These are phyloP conservation scores for Vaccinium darrowii DNA, from an alignment of 148 eudicot species.

Conservation along the genomic window DNA sequence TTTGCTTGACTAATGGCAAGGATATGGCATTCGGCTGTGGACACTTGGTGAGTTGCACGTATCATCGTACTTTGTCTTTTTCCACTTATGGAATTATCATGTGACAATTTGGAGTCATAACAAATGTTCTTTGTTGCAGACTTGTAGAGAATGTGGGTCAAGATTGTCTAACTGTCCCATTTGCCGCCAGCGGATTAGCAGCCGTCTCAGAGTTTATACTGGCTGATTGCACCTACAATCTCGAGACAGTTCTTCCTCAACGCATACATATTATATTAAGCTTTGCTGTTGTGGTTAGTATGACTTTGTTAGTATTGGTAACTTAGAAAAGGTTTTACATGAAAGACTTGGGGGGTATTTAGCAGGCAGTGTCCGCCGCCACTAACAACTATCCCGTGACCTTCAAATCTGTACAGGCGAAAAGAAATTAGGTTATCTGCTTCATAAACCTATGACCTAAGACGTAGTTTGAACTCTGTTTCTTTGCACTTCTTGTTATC, in stretches of 20 bases:
- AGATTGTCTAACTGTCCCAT: conserved; percentile 41
- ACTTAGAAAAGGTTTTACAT: background rate
- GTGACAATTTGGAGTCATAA: background rate
- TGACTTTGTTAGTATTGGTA: background rate
- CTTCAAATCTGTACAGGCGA: too few relatives aligned
- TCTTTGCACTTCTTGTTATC: background rate
- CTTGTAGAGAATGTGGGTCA: conserved; percentile 42
- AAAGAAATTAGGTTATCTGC: too few relatives aligned
- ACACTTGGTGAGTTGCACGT: conserved; percentile 38
- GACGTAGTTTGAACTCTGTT: background rate
- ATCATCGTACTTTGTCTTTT: background rate
- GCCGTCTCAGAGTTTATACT: conserved; percentile 40
- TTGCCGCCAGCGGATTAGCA: conserved; percentile 39
- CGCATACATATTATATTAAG: background rate
- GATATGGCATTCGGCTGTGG: conserved; percentile 45
- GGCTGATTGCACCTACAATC: conserved; percentile 18
- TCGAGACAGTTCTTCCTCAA: background rate
- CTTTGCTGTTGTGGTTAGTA: background rate
- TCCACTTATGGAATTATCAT: background rate
- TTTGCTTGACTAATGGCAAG: conserved; percentile 39
- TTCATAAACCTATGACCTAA: too few relatives aligned
- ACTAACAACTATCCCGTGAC: background rate
- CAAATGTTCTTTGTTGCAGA: conserved; percentile 22
- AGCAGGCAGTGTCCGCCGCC: background rate
- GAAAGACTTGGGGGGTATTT: background rate